Evolutionary conservation across 176 grass and related monocot genomes (phyloP).

Genomic region (Miscanthus lutarioriparius): DNA sequence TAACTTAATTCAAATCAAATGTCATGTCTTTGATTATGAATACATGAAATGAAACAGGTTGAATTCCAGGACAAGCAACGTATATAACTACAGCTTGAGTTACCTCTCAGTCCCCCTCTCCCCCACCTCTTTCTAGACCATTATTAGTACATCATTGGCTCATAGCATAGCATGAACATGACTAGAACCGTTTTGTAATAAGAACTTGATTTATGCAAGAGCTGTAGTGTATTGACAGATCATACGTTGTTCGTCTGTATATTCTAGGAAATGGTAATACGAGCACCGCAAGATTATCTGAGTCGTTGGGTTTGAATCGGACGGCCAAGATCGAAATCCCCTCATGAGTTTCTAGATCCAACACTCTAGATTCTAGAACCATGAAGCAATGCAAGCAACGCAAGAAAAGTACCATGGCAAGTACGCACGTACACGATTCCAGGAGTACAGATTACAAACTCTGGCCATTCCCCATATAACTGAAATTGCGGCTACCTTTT

Average conservation of each 20-base stretch:
- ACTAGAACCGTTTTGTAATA: neutral
- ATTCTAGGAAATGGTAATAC: neutral
- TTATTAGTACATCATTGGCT: neutral
- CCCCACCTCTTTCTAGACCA: neutral
- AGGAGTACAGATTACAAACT: conserved; percentile 35
- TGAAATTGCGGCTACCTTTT: conserved; percentile 40
- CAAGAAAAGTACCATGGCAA: conserved; percentile 43
- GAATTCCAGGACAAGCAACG: conserved; percentile 43
- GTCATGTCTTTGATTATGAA: conserved; percentile 28
- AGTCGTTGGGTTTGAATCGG: neutral
- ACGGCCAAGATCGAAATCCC: neutral
- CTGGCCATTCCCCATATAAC: conserved; percentile 12
- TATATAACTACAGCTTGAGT: conserved; percentile 18
- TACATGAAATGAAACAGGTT: conserved; percentile 24
- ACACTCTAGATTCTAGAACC: conserved; percentile 31
- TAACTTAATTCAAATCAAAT: conserved; percentile 11
- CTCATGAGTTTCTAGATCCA: neutral
- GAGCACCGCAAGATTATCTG: neutral
- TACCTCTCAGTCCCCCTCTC: neutral
- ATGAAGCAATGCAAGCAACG: conserved; percentile 27
- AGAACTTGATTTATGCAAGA: neutral
- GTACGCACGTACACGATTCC: conserved; percentile 20
- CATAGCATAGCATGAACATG: neutral
- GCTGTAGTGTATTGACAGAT: neutral
- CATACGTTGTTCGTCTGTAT: neutral